These are phyloP conservation scores for Phytophthora megakarya DNA, from an alignment of 352 stramenopile genomes.

Conservation along the genomic window DNA sequence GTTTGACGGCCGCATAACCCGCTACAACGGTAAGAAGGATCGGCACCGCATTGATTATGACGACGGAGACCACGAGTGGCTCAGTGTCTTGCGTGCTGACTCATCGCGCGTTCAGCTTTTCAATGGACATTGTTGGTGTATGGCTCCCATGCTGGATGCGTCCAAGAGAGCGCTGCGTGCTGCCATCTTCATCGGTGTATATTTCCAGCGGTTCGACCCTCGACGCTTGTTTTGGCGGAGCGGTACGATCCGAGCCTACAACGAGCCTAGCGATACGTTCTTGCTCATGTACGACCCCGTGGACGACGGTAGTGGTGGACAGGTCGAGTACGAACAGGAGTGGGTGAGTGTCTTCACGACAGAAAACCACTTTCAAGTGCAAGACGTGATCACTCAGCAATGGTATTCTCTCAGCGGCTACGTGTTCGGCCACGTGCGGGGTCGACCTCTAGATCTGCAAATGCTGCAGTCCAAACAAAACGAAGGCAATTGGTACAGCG, in stretches of 20 bases:
- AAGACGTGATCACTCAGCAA: conserved; percentile 54
- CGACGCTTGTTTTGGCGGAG: conserved; percentile 54
- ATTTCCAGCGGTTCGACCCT: conserved; percentile 60
- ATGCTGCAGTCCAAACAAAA: conserved; percentile 23
- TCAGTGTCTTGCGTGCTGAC: conserved; percentile 48
- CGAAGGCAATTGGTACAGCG: conserved; percentile 48
- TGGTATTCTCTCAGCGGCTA: conserved; percentile 77
- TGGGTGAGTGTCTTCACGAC: conserved; percentile 64
- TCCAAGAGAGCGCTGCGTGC: conserved; percentile 56
- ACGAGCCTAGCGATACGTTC: conserved; percentile 60
- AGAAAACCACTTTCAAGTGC: conserved; percentile 71
- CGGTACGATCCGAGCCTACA: conserved; percentile 54
- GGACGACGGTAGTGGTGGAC: conserved; percentile 8
- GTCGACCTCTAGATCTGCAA: conserved; percentile 44
- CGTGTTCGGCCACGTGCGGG: conserved; percentile 61
- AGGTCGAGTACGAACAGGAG: conserved; percentile 39
- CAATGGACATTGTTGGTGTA: conserved; percentile 76
- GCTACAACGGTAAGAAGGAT: conserved; percentile 64
- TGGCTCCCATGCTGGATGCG: conserved; percentile 67
- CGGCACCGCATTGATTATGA: conserved; percentile 79
- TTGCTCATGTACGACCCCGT: conserved; percentile 57
- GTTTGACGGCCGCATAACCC: conserved; percentile 60
- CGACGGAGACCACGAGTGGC: conserved; percentile 81
- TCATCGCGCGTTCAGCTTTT: conserved; percentile 62
- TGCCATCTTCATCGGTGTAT: conserved; percentile 52